phyloP scores from a whole-genome alignment of 2,329 filamentous ascomycete genomes.

The Aspergillus chevalieri region DNA sequence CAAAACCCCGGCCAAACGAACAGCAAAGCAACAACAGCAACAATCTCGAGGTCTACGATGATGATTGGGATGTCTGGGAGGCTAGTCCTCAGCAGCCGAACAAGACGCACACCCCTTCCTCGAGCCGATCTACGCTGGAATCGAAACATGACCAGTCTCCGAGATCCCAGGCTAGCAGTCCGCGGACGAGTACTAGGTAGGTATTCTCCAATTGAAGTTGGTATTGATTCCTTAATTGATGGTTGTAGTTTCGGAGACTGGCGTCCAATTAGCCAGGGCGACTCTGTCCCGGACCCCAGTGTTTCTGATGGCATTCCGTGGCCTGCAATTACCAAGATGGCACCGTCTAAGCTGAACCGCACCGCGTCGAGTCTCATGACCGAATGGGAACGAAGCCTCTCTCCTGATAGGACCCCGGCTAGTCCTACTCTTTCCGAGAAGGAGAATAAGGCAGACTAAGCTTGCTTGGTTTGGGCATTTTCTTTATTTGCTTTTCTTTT shows the following conservation, averaged over 20 bases:
- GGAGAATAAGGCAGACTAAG: constrained; percentile 28
- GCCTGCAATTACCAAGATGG: constrained; percentile 64
- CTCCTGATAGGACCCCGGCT: constrained; percentile 24
- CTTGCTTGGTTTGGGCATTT: background rate
- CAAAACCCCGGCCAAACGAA: constrained; percentile 27
- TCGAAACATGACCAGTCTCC: constrained; percentile 44
- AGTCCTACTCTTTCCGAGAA: constrained; percentile 17
- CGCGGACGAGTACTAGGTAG: constrained; percentile 51
- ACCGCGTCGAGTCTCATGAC: constrained; percentile 82
- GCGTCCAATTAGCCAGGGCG: constrained; percentile 18
- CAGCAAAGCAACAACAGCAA: constrained; percentile 33
- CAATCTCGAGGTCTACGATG: constrained; percentile 42
- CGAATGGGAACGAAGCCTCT: constrained; percentile 79
- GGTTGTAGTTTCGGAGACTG: constrained; percentile 27
- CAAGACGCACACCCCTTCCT: constrained; percentile 37
- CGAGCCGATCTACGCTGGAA: constrained; percentile 46
- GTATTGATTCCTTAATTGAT: no score
- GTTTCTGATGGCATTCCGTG: constrained; percentile 50
- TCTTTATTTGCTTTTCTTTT: background rate
- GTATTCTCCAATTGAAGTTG: constrained; percentile 11
- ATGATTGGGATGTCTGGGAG: constrained; percentile 53
- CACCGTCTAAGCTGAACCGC: constrained; percentile 69
- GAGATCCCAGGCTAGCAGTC: constrained; percentile 42
- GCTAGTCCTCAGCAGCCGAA: constrained; percentile 35
- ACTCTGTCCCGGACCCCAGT: constrained; percentile 23